Evolutionary conservation across 2,329 filamentous ascomycete species (phyloP).

Genomic region (Pseudocercospora eumusae): DNA sequence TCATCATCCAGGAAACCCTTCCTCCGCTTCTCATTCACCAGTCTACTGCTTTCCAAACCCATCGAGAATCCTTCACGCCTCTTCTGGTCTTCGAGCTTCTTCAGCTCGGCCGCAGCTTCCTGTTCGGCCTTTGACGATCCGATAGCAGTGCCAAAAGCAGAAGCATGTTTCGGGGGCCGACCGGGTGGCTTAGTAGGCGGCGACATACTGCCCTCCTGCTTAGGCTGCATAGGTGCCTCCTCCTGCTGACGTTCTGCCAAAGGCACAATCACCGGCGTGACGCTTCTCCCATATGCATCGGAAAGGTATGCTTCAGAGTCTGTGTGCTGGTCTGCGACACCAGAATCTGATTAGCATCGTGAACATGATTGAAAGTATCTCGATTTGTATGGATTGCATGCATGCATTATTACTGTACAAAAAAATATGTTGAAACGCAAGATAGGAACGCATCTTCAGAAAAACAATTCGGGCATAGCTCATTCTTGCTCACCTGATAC

Average conservation of each 20-base stretch:
- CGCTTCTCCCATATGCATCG: constrained; percentile 49
- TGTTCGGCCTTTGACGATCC: constrained; percentile 43
- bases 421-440: constrained; percentile 5
- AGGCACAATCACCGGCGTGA: constrained; percentile 47
- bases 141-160: not conserved
- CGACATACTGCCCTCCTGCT: constrained; percentile 6
- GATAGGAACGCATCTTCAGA: not conserved
- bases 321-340: constrained; percentile 36
- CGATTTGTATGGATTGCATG: not conserved
- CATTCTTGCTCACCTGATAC: constrained; percentile 54
- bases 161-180: constrained; percentile 14
- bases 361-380: not conserved
- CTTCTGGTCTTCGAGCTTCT: constrained; percentile 55
- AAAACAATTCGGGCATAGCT: not conserved
- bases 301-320: constrained; percentile 52
- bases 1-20: constrained; percentile 55
- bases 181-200: constrained; percentile 16
- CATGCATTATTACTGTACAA: constrained; percentile 8
- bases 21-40: constrained; percentile 56
- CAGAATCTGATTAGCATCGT: constrained; percentile 11
- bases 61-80: constrained; percentile 55
- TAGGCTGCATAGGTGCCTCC: constrained; percentile 8
- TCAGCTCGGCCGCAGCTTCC: constrained; percentile 47
- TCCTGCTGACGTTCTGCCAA: constrained; percentile 14
- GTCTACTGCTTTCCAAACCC: constrained; percentile 54